These are phyloP conservation scores for Glycyrrhiza uralensis DNA, from an alignment of 306 rosid species.

Conservation along the genomic window DNA sequence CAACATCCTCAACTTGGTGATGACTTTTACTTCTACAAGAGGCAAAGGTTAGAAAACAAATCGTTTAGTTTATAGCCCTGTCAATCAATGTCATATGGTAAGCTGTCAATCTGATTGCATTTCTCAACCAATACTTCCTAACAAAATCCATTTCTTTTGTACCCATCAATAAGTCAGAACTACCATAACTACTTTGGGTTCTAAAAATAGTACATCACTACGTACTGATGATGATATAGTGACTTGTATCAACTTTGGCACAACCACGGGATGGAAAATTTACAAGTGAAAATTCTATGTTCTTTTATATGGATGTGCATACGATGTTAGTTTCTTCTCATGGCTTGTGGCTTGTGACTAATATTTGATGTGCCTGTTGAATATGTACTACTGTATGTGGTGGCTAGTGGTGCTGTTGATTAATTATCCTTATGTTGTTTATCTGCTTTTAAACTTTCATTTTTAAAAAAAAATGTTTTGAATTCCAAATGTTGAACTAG, in stretches of 20 bases:
- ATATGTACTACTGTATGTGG: neutral
- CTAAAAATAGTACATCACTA: neutral
- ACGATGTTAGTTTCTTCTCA: too few relatives aligned
- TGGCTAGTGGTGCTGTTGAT: neutral
- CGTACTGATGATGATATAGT: too few relatives aligned
- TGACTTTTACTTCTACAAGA: conserved; percentile 13
- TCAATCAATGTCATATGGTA: conserved; percentile 15
- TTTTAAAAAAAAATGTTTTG: neutral
- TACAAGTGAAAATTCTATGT: neutral
- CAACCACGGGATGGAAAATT: neutral
- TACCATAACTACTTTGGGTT: conserved; percentile 16
- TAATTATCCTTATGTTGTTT: neutral
- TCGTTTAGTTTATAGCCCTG: conserved; percentile 2
- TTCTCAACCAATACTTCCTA: conserved; percentile 9
- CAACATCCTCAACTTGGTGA: neutral
- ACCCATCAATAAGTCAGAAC: neutral
- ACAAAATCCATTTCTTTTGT: conserved; percentile 9
- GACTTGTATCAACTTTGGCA: neutral
- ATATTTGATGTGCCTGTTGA: neutral
- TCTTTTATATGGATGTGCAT: too few relatives aligned
- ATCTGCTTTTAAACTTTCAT: neutral
- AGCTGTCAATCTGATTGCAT: conserved; percentile 22
- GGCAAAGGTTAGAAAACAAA: conserved; percentile 8
- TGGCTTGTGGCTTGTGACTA: neutral
- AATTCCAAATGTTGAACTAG: conserved; percentile 2